Evolutionary conservation across 495 filamentous ascomycete species (phyloP).

Genomic region (Aspergillus mulundensis): DNA sequence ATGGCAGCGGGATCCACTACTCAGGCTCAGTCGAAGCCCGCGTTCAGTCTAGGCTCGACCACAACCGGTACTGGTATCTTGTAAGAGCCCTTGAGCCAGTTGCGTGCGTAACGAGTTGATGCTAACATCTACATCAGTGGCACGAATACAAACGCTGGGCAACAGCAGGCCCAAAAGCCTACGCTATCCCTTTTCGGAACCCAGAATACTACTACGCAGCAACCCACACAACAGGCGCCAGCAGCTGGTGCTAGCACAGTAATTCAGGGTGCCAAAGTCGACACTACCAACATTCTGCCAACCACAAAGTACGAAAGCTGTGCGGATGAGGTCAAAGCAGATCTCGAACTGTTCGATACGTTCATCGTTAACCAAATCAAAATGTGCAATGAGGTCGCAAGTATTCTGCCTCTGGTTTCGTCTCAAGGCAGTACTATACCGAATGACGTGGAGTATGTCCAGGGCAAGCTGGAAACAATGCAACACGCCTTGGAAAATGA

Average conservation of each 20-base stretch:
- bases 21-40: slow-evolving; percentile 36
- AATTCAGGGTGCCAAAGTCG: slow-evolving; percentile 68
- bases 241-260: slow-evolving; percentile 36
- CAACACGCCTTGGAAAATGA: slow-evolving; percentile 70
- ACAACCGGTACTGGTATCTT: slow-evolving; percentile 39
- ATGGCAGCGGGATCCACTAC: slow-evolving; percentile 29
- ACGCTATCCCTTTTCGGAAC: slow-evolving; percentile 40
- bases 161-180: slow-evolving; percentile 38
- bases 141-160: slow-evolving; percentile 23
- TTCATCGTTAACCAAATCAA: slow-evolving; percentile 67
- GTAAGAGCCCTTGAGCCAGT: slow-evolving; percentile 34
- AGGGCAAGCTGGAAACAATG: slow-evolving; percentile 66
- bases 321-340: slow-evolving; percentile 71
- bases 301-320: slow-evolving; percentile 91
- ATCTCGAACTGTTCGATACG: slow-evolving; percentile 70
- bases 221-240: slow-evolving; percentile 45
- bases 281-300: slow-evolving; percentile 67
- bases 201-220: slow-evolving; percentile 32
- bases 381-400: slow-evolving; percentile 42
- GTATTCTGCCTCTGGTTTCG: slow-evolving; percentile 55
- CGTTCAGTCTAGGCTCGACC: slow-evolving; percentile 29
- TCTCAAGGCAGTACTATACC: slow-evolving; percentile 61
- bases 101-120: slow-evolving; percentile 13
- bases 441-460: slow-evolving; percentile 70
- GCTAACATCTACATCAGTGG: slow-evolving; percentile 21